Base-by-base conservation (phyloP, 2,329 filamentous ascomycete species). In the Fusarium setosum region DNA sequence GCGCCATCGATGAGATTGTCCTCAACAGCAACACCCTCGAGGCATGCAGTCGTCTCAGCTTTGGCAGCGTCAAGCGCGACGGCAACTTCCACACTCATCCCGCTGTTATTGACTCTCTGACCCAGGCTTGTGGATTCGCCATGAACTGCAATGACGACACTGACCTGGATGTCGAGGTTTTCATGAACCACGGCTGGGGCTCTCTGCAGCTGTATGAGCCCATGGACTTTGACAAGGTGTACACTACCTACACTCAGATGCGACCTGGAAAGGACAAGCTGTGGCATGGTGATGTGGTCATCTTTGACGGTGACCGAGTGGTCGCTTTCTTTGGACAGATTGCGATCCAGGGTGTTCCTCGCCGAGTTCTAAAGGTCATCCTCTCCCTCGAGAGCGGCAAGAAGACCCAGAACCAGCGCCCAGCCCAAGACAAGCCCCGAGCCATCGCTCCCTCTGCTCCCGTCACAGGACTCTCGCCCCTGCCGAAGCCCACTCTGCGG, bases 271-370 rank as follows among this genome's bases (percentile, higher is more conserved):
- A 63, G 4, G 67, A 69, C 2, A 61, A 65, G 35, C 67, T 63
- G 1, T 66, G 61, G 61, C 52, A 62, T 26, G 85, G 85, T 40
- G 84, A 88, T 63, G 83, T 82, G 10, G 86, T 85, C 61, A 75
- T 87, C 64, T 85, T 87, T 56, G 83, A 87, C 23, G 81, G 82
- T 35, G 83, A 85, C 31, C 77, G 73, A 51, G 77, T 86, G 34
- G 81, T 86, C 3, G 84, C 68, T 0, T 67, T 56, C 42, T 67
- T 70, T 26, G 68, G 63, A 1, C 63, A 67, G 41, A 70, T 69
- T 6, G 60, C 84, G 84, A 70, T 70, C 1, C 67, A 70, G 11
- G 65, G 67, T 8, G 65, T 70, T 1, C 67, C 67, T 0, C 54
- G 67, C 6, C n/a, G 67, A 10, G 67, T 70, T 2, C 59, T 70